Percentiles rank a stretch among this genome's conserved stretches.
Evolutionary conservation across 257 asterid genomes (phyloP).

Genomic region (Phtheirospermum japonicum): DNA sequence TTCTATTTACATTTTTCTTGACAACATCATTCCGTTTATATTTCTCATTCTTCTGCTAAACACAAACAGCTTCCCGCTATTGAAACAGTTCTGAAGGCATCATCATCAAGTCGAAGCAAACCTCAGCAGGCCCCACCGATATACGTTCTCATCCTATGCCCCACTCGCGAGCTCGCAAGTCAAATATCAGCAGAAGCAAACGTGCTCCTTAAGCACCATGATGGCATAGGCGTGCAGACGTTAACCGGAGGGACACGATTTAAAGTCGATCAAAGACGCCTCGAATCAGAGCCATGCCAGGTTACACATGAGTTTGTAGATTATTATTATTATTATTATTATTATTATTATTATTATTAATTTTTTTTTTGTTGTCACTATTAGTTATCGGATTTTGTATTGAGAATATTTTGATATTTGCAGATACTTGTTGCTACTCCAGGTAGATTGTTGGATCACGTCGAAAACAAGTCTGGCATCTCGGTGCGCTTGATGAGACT

Average conservation of each 20-base stretch:
- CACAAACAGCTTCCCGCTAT: constrained; percentile 97
- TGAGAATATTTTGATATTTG: constrained; percentile 29
- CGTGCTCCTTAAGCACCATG: constrained; percentile 83
- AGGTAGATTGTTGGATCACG: constrained; percentile 90
- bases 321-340: no score
- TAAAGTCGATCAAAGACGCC: constrained; percentile 72
- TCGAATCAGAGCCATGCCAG: constrained; percentile 78
- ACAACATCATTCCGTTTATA: constrained; percentile 13
- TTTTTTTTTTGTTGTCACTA: not conserved
- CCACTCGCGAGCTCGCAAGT: constrained; percentile 95
- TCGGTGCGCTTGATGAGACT: constrained; percentile 87
- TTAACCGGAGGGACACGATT: constrained; percentile 93
- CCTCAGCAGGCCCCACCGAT: constrained; percentile 54
- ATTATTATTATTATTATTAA: no score
- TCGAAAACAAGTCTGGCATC: constrained; percentile 89
- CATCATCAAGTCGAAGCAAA: constrained; percentile 27
- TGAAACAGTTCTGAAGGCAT: constrained; percentile 92
- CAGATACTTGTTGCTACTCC: constrained; percentile 96
- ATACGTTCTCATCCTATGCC: constrained; percentile 76
- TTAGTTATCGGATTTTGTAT: constrained; percentile 8
- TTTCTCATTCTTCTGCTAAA: constrained; percentile 49
- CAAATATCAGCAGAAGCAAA: constrained; percentile 92
- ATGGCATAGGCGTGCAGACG: constrained; percentile 77
- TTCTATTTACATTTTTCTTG: constrained; percentile 1
- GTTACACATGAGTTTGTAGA: constrained; percentile 29